Base-by-base conservation (phyloP, 345 rosid species). In the Erysimum cheiranthoides region DNA sequence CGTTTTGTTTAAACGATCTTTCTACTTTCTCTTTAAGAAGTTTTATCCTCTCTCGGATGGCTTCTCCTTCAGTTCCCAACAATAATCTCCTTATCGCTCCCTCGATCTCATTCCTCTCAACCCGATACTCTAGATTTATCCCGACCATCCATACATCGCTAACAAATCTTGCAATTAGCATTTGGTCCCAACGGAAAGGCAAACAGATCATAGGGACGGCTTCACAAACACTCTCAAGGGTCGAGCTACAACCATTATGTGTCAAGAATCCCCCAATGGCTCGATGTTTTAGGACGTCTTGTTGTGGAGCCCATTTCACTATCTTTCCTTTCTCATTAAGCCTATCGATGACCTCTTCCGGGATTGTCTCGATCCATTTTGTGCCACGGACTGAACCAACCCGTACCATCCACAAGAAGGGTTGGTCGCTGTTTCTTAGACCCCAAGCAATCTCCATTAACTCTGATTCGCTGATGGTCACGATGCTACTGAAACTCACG, bases 341-440 rank as follows among this genome's bases (percentile, higher is more conserved):
- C 12, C n/a, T 82, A 42, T 61, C 69, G 1, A 39, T 18, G 8
- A 85, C 59, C 51, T 77, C 81, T 62, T 28, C 59, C 0, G 77
- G 76, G 7, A 56, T 28, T 40, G 30, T 38, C 66, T 50, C 79
- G 54, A 17, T 16, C 39, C 75, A 61, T 1, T 40, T n/a, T 5
- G n/a, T 58, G 39, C 39, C 79, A 5, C 31, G 12, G 38, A 68
- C 64, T 0, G 49, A 62, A 30, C 54, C 70, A 1, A 49, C 68
- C 21, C 87, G 78, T 17, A 80, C 54, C 4, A 83, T 88, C 87
- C 84, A 85, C 68, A 86, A 54, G 63, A 89, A 87, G n/a, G 80
- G 62, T 16, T 80, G 71, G 6, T 73, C 59, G 8, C 85, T 83
- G 32, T 70, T 69, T n/a, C 77, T 81, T 40, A 86, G 73, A 1